Evolutionary conservation across 208 protist species (phyloP).

Genomic region (Lotmaria passim): DNA sequence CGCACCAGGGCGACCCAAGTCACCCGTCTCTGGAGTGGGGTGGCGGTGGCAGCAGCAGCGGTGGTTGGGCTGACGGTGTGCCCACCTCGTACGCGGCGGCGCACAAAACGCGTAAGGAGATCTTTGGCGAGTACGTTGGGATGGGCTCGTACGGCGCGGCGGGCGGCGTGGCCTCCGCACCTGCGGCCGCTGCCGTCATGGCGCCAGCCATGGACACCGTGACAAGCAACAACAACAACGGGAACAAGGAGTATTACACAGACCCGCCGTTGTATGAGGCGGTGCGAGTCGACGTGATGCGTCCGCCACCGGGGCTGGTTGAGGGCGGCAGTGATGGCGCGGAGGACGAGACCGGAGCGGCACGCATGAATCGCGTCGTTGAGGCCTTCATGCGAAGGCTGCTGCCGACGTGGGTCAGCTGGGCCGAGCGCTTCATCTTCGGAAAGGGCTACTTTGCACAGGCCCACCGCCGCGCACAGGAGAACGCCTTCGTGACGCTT

Average conservation of each 20-base stretch:
- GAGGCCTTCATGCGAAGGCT: constrained; percentile 50
- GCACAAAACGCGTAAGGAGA: not conserved
- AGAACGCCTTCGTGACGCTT: constrained; percentile 84
- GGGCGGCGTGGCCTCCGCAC: not conserved
- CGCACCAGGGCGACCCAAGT: not conserved
- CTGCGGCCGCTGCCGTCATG: not conserved
- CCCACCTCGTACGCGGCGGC: not conserved
- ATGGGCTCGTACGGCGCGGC: not conserved
- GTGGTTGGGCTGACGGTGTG: not conserved
- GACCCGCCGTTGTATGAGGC: constrained; percentile 6
- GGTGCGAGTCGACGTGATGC: constrained; percentile 20
- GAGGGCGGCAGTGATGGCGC: constrained; percentile 7
- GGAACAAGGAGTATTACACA: not conserved
- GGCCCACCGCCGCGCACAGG: constrained; percentile 66
- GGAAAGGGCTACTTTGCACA: constrained; percentile 52
- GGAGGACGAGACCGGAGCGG: constrained; percentile 8
- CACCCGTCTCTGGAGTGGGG: not conserved
- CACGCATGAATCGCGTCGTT: constrained; percentile 30
- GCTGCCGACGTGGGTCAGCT: constrained; percentile 63
- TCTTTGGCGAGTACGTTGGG: not conserved
- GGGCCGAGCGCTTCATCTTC: constrained; percentile 60
- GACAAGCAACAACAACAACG: not conserved
- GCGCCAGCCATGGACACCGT: not conserved
- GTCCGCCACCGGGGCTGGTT: constrained; percentile 12
- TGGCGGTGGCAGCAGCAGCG: not conserved